Base-by-base conservation (phyloP, 1,284 basidiomycete genomes). In the Fomitiporia mediterranea region DNA sequence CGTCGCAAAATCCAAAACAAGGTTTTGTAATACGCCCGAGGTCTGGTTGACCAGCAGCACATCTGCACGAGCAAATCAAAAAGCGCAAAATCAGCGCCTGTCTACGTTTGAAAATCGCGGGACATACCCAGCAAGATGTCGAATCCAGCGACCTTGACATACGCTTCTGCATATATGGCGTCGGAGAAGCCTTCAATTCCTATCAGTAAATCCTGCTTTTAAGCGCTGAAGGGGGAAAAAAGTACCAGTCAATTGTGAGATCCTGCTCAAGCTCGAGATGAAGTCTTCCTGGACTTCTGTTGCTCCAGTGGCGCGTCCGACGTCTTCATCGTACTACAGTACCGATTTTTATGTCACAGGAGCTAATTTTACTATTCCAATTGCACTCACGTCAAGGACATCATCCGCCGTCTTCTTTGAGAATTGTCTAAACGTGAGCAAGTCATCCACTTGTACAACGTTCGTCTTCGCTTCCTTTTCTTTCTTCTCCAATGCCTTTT, bases 41-140 rank as follows among this genome's bases (percentile, higher is more conserved):
- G 95, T 97, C 73, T 99, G 97, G 70, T 99, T 99, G 71, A 99
- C 96, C 21, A 99, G 84, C 3, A 99, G 80, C 17, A 99, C 94
- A 66, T 99, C 96, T 86, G 59, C 19, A 27, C 25, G 34, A 39
- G 34, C 4, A 6, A 23, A n/a, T n/a, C n/a, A 57, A 52, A 51
- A 61, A 59, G 23, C 30, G 32, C 34, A 46, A 17, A 43, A 43
- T 11, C 13, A 19, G 23, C n/a, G 23, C 44, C 38, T 27, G 28
- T 43, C 21, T n/a, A 40, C 8, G 28, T 35, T 44, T 1, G 21
- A 32, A 47, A n/a, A 49, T 28, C 51, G 61, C 61, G n/a, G 19
- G n/a, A 55, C 77, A 25, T 51, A 90, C 89, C 89, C 3, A 98
- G 82, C 53, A 95, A 74, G 65, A 99, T 98, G 71, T 99, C 97